Evolutionary conservation across 192 early-diverging fungal genomes (phyloP), one percentile per base, ranked within the genome.

Genomic region (Coemansia javaensis): DNA sequence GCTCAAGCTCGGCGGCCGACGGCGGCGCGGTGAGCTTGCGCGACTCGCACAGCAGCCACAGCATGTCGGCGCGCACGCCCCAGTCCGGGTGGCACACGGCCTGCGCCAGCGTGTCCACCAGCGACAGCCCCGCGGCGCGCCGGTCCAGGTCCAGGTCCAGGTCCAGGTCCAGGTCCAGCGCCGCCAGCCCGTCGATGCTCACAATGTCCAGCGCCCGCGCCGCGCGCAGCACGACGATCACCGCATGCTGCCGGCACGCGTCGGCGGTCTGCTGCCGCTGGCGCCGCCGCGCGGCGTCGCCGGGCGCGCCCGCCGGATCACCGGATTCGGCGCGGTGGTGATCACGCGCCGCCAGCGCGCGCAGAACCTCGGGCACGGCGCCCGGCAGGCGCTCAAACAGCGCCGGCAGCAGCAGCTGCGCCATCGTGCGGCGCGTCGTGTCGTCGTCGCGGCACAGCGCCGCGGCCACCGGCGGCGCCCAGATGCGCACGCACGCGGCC

Each of bases 31-130:
- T 79, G 14, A 80, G 72, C n/a, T 84, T 80, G 37, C 80, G 68
- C 3, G 87, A 80, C 46, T 92, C 92, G 53, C 90, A 90, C 8
- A 94, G 63, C 8, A 94, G 75, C 4, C 87, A 87, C 15, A 91
- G 56, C 4, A 85, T 84, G 40, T 94, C 90, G 9, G 82, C 77
- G 4, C 92, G 83, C 27, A 92, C 77, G 18, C 82, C 79, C 35
- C 59, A 50, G 44, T 90, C 89, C 1, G 77, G 77, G 56, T 91
- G 87, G 34, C 79, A 71, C 38, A 90, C 82, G 2, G 89, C 85
- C 7, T 73, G 58, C 25, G 70, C 60, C 16, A 94, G 66, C 41
- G 67, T 61, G 7, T 56, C 56, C 12, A 75, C 18, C 0, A 72
- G 5, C 22, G 40, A 18, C 17, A n/a, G 2, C 7, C 5, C 10